Evolutionary conservation across 306 rosid species (phyloP).

Genomic region (Malus fusca): DNA sequence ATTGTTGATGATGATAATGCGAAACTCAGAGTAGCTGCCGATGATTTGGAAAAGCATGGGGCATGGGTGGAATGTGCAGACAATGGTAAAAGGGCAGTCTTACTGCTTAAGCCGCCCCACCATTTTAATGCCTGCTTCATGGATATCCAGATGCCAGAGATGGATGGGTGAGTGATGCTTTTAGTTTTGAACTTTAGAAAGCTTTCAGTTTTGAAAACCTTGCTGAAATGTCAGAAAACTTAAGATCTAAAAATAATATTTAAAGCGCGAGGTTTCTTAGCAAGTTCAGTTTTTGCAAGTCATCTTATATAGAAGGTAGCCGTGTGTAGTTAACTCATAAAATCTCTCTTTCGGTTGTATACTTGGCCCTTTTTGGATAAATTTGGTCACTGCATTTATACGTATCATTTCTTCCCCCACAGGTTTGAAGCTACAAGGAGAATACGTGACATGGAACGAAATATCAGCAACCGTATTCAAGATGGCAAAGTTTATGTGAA

Average conservation of each 20-base stretch:
- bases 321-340: background rate
- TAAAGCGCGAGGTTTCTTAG: too few relatives aligned
- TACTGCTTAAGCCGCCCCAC: conserved; percentile 69
- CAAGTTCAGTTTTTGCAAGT: background rate
- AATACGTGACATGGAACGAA: conserved; percentile 51
- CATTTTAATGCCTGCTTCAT: conserved; percentile 85
- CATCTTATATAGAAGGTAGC: background rate
- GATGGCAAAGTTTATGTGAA: conserved; percentile 32
- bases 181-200: background rate
- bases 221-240: background rate
- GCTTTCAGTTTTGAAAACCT: background rate
- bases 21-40: conserved; percentile 84
- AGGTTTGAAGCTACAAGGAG: conserved; percentile 72
- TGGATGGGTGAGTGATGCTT: conserved; percentile 79
- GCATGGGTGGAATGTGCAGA: conserved; percentile 78
- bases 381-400: background rate
- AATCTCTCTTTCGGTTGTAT: background rate
- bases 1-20: conserved; percentile 80
- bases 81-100: conserved; percentile 65
- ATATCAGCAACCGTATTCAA: conserved; percentile 21
- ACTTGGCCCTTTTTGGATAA: background rate
- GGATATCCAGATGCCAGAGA: conserved; percentile 98
- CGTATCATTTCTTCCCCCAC: conserved; percentile 1
- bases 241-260: background rate
- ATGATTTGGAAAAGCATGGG: conserved; percentile 77